These are phyloP conservation scores for Diutina siamensis DNA, from an alignment of 1,139 yeast genomes.

Conservation along the genomic window DNA sequence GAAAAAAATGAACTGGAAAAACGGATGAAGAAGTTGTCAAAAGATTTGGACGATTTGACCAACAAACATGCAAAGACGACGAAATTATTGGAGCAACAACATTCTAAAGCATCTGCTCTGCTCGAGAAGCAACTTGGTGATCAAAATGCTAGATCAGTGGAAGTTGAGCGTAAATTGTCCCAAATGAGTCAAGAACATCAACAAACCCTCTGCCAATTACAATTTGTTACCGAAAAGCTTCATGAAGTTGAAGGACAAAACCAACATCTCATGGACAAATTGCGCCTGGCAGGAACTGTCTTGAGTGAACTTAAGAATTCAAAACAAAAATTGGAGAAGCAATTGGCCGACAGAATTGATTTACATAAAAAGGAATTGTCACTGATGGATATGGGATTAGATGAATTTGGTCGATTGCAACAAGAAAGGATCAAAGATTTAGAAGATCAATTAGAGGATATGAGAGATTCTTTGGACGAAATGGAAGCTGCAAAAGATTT, in stretches of 20 bases:
- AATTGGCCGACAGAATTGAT: constrained; percentile 6
- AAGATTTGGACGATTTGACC: constrained; percentile 18
- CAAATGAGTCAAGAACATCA: constrained; percentile 14
- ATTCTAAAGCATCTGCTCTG: constrained; percentile 13
- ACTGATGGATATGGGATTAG: constrained; percentile 9
- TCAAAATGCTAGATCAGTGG: constrained; percentile 11
- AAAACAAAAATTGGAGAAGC: not conserved
- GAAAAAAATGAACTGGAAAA: constrained; percentile 45
- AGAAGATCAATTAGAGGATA: constrained; percentile 6
- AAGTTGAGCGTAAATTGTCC: constrained; percentile 9
- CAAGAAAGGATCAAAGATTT: constrained; percentile 3
- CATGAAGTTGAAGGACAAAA: constrained; percentile 18
- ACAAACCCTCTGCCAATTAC: constrained; percentile 9
- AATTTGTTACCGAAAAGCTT: constrained; percentile 11
- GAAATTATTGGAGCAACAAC: constrained; percentile 14
- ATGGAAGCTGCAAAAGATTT: not conserved
- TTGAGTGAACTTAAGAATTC: constrained; percentile 26
- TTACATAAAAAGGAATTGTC: constrained; percentile 7
- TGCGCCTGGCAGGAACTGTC: constrained; percentile 35
- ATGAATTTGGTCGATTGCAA: not conserved
- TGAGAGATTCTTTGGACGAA: constrained; percentile 6
- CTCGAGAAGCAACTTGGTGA: constrained; percentile 16
- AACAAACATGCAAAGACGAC: constrained; percentile 17
- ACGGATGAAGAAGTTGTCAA: constrained; percentile 27
- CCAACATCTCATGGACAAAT: constrained; percentile 29